Conservation (phyloP, 2,329 filamentous ascomycete species). For the Shiraia bambusicola region DNA sequence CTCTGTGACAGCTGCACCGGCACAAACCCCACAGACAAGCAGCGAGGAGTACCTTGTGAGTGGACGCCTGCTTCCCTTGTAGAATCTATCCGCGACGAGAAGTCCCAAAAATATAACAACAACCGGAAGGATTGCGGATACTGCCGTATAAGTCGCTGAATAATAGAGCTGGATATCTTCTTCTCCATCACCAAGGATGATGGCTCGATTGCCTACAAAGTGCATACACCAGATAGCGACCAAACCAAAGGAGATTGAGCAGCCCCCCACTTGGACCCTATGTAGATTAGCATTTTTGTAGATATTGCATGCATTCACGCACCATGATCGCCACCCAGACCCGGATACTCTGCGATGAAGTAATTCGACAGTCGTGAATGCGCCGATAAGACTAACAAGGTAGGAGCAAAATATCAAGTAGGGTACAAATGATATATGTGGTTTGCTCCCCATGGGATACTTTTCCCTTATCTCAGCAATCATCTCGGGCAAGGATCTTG, state of each 20-base stretch:
- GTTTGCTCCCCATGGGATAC: constrained; percentile 38
- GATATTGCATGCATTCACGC: constrained; percentile 30
- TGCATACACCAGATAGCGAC: constrained; percentile 64
- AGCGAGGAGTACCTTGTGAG: constrained; percentile 36
- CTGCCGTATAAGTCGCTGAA: constrained; percentile 67
- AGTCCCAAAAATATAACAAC: constrained; percentile 73
- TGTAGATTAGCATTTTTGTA: constrained; percentile 2
- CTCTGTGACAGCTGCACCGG: constrained; percentile 73
- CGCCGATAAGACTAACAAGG: constrained; percentile 71
- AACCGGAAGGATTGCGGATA: constrained; percentile 80
- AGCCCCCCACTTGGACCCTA: constrained; percentile 47
- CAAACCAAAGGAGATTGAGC: constrained; percentile 48
- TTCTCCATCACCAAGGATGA: constrained; percentile 65
- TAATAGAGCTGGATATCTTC: constrained; percentile 70
- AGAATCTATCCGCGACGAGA: constrained; percentile 59
- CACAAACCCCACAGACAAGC: constrained; percentile 64
- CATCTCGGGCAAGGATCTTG: constrained; percentile 6
- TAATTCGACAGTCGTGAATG: constrained; percentile 76
- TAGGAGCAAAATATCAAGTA: constrained; percentile 58
- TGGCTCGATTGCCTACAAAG: constrained; percentile 79
- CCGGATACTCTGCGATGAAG: constrained; percentile 73
- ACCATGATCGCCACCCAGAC: constrained; percentile 36
- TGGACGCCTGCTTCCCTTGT: constrained; percentile 30
- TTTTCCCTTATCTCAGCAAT: constrained; percentile 17
- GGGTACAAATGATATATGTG: constrained; percentile 45